phyloP scores from a whole-genome alignment of 352 stramenopile species.

The Phytopythium mirpurense region DNA sequence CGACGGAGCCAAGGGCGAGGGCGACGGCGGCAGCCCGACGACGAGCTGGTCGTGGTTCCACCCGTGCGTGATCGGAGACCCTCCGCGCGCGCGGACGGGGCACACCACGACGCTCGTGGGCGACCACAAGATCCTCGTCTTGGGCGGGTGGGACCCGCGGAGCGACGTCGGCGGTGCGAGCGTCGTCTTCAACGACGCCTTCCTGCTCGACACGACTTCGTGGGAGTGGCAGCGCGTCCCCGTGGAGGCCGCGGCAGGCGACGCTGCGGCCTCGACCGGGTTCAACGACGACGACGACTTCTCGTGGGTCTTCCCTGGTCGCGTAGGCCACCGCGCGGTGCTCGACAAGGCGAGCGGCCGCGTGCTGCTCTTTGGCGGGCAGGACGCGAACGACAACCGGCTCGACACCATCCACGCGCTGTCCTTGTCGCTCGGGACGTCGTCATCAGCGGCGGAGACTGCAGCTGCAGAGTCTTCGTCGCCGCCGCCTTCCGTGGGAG shows the following conservation, averaged over 20 bases:
- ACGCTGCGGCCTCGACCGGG: background rate
- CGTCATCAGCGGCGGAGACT: too few species aligned
- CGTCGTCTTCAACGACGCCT: constrained; percentile 85
- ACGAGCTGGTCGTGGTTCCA: constrained; percentile 85
- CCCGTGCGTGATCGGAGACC: constrained; percentile 62
- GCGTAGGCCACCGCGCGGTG: constrained; percentile 85
- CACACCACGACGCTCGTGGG: constrained; percentile 87
- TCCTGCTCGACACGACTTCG: constrained; percentile 86
- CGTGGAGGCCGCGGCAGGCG: constrained; percentile 19
- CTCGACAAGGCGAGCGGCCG: constrained; percentile 50
- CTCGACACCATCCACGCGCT: constrained; percentile 77
- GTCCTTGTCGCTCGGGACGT: constrained; percentile 15
- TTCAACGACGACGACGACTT: background rate
- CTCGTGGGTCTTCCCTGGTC: constrained; percentile 22
- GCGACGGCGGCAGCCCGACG: background rate
- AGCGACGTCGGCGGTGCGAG: constrained; percentile 32
- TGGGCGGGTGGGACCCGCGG: constrained; percentile 93
- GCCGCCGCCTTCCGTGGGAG: background rate
- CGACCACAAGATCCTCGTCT: constrained; percentile 86
- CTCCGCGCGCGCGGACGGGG: constrained; percentile 80
- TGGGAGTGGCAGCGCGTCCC: constrained; percentile 86
- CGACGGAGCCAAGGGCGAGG: constrained; percentile 5
- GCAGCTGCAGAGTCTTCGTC: too few species aligned
- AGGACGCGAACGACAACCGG: constrained; percentile 74
- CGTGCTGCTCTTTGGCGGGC: constrained; percentile 86